Percentiles rank a stretch among this genome's conserved stretches.
Evolutionary conservation across 2,329 filamentous ascomycete species (phyloP).

Genomic region (Monosporascus sp.): DNA sequence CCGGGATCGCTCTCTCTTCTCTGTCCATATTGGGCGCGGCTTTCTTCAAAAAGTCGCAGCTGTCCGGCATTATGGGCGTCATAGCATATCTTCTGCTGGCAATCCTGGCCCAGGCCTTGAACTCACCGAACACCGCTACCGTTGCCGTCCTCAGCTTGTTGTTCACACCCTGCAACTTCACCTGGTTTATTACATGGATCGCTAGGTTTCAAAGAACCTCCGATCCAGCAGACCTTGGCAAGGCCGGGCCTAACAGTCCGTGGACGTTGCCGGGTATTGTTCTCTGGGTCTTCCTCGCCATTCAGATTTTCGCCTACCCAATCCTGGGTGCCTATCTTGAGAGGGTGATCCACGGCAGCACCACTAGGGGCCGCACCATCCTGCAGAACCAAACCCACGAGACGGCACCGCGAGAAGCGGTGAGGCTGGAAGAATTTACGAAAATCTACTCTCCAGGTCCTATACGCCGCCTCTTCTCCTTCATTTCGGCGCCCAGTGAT

Average conservation of each 20-base stretch:
- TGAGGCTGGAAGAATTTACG: conserved; percentile 67
- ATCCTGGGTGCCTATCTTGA: conserved; percentile 72
- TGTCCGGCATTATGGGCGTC: conserved; percentile 76
- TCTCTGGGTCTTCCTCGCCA: conserved; percentile 69
- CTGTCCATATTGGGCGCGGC: conserved; percentile 76
- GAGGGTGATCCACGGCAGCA: conserved; percentile 68
- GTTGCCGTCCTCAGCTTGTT: conserved; percentile 68
- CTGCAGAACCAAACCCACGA: conserved; percentile 27
- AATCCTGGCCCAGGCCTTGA: conserved; percentile 74
- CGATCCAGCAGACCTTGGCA: conserved; percentile 53
- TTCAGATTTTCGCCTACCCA: conserved; percentile 76
- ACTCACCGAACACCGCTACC: conserved; percentile 53
- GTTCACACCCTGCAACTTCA: conserved; percentile 84
- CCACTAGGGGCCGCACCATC: conserved; percentile 55
- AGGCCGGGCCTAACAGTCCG: conserved; percentile 57
- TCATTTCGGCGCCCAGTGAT: conserved; percentile 45
- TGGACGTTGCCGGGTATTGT: conserved; percentile 69
- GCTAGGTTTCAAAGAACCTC: conserved; percentile 69
- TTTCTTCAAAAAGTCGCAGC: conserved; percentile 81
- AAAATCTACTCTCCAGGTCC: conserved; percentile 71
- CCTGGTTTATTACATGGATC: conserved; percentile 71
- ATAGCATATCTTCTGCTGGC: conserved; percentile 71
- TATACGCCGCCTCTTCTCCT: conserved; percentile 49
- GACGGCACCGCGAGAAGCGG: conserved; percentile 43
- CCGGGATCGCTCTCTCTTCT: conserved; percentile 72